Percentiles rank a stretch among this genome's conserved stretches.
These are phyloP conservation scores for Jamesozyma spencerorum DNA, from an alignment of 805 yeast species.

Conservation along the genomic window DNA sequence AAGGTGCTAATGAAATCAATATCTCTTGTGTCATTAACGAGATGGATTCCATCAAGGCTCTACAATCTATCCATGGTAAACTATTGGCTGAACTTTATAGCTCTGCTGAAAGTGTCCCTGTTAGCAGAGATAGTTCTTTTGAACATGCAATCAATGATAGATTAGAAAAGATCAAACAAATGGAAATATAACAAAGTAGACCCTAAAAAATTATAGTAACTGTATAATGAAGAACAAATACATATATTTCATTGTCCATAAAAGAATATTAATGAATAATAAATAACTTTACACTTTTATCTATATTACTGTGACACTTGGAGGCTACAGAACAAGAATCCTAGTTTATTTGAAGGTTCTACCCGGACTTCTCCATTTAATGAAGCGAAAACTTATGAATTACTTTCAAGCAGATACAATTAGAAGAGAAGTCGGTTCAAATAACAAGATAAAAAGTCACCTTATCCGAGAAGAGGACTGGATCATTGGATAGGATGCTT, in stretches of 20 bases:
- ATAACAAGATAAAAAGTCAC: too few relatives aligned
- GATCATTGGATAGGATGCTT: neutral
- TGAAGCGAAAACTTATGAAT: too few relatives aligned
- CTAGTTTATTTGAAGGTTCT: too few relatives aligned
- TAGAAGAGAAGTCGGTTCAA: too few relatives aligned
- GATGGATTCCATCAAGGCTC: slow-evolving; percentile 72
- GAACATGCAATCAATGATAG: slow-evolving; percentile 37
- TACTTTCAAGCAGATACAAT: too few relatives aligned
- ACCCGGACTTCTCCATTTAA: too few relatives aligned
- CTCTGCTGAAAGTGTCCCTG: neutral
- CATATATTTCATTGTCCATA: neutral
- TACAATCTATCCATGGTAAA: slow-evolving; percentile 74
- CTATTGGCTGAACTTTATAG: slow-evolving; percentile 40
- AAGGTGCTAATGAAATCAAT: slow-evolving; percentile 97
- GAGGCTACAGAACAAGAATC: too few relatives aligned
- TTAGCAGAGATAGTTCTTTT: slow-evolving; percentile 8
- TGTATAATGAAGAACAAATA: neutral
- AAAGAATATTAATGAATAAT: neutral
- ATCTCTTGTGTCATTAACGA: slow-evolving; percentile 91
- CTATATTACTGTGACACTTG: neutral
- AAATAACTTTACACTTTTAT: too few relatives aligned
- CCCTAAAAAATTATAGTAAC: too few relatives aligned
- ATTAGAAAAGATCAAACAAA: slow-evolving; percentile 37
- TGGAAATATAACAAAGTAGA: slow-evolving; percentile 15
- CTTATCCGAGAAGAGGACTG: too few relatives aligned